Evolutionary conservation across 1,284 basidiomycete genomes (phyloP), one percentile per base, ranked within the genome.

Genomic region (Sanguinoderma infundibulare): DNA sequence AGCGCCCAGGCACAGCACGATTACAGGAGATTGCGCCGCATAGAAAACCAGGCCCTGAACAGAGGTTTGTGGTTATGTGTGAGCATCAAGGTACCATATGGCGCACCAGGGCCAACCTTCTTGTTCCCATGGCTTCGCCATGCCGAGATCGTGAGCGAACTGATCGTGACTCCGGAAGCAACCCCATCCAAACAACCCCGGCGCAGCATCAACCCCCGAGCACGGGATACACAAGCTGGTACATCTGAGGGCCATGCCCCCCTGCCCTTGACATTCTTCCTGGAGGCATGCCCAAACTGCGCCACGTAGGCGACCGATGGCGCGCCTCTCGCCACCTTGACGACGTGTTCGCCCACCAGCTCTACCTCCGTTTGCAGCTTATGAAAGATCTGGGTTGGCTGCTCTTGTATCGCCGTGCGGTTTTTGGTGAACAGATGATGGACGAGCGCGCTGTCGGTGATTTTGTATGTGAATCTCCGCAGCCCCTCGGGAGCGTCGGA

Each of bases 381-480:
- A 30, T 61, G 61, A 34, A 80, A 75, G 10, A 80, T 63, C 17
- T 34, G 32, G 5, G 69, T 69, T 1, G 79, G 71, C 7, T 72
- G 69, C 47, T 53, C 54, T 58, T 81, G 79, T 22, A 75, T 63
- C 28, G 55, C 50, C 24, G 67, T 60, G n/a, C 69, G 70, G 55
- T 81, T 80, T 32, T 76, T 72, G 4, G 78, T 80, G 64, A 78
- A 80, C 40, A 81, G n/a, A 46, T 80, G 79, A 34, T 72, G 72
- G 32, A 75, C 63, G 3, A 34, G 52, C 0, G 68, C 71, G 8
- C 57, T 53, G 8, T 62, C 59, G n/a, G 57, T 65, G 53, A 77
- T 22, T n/a, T 39, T 30, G 57, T 78, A 77, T 5, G 61, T 60
- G 64, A 74, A 78, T 14, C 68, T 68, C 15, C 72, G 70, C 65